Base-by-base conservation (phyloP, 192 early-diverging fungal species). In the Mortierella claussenii region DNA sequence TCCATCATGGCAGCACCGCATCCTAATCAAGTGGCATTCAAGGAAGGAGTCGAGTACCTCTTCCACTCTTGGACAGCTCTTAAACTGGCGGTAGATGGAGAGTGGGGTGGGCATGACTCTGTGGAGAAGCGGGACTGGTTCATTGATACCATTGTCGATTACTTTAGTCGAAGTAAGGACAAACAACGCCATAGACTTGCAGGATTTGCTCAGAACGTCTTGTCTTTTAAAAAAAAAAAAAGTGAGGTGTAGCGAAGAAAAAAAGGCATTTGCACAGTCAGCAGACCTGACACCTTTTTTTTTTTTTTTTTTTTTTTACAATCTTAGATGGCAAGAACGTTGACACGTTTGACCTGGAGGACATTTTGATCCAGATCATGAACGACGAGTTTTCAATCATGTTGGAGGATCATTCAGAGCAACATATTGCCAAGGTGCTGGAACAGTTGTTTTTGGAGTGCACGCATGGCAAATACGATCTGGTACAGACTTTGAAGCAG, bases 21-120 rank as follows among this genome's bases (percentile, higher is more conserved):
- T 61, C 82, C 85, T 0, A 86, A 86, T 48, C 81, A 86, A 34
- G 67, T 73, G 13, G 85, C 82, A 7, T 87, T 87, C 58, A 79
- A 79, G 33, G 86, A 89, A 69, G 90, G 89, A 11, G 85, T 90
- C 0, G 65, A 83, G 28, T 87, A 86, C 63, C 48, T 92, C 34
- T 80, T 92, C 33, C 66, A 83, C 45, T 82, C 79, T 20, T 93
- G 91, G 91, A 90, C 90, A 17, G 91, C 91, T 20, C 78, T 93
- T 30, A 87, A 85, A 60, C 62, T 93, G 20, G 91, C 91, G 2
- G 89, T 93, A 1, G 82, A 90, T 33, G 82, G 88, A 55, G 83
- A 83, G 43, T 93, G 91, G 91, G 91, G 91, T 48, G 91, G 90
- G 40, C 74, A 68, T 7, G 83, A 87, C 27, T 86, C 88, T 8